Evolutionary conservation across 257 asterid species (phyloP), one percentile per base, ranked within the genome.

Genomic region (Przewalskia tangutica): DNA sequence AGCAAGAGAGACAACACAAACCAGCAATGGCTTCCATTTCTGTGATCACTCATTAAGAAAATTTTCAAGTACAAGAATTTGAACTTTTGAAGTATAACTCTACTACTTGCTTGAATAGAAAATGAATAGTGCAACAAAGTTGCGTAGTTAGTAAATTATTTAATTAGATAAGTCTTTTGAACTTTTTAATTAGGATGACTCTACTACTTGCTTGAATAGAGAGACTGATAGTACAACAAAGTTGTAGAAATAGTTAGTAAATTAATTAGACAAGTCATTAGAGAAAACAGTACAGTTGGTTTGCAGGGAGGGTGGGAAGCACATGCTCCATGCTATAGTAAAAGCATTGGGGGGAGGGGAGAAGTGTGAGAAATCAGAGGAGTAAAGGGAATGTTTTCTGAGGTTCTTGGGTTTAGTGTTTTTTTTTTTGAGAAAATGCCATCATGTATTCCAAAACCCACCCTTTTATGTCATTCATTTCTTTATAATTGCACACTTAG

Each of bases 261-360:
- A 81, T 63, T 81, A 81, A 63, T 81, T 82, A 32, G 85, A 77
- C 88, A 83, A 85, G 84, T 81, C n/a, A 48, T 50, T 51, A 76
- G 84, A 81, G 85, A 79, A 86, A 86, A 82, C 81, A 76, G 89
- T 80, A 87, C 90, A 82, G 84, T 62, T 75, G 40, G 87, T 66
- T 79, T 88, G 92, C 86, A 88, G 88, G 88, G 88, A 68, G 85
- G 89, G 92, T 90, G 97, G 95, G 97, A 84, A 82, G 94, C 97
- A 92, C 97, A 90, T 90, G 97, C 85, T 83, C 86, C 71, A 79
- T 59, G 82, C 84, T 85, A 58, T 73, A 48, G 62, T 73, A 73
- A 68, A 73, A 48, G 60, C 32, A 27, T 27, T 27, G 32, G 32
- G 32, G 1, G 32, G 32, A 27, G 32, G 32, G 32, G 32, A 27